Evolutionary conservation across 164 flowering plant genomes (phyloP), one percentile per base, ranked within the genome.

Genomic region (Annona cherimola): DNA sequence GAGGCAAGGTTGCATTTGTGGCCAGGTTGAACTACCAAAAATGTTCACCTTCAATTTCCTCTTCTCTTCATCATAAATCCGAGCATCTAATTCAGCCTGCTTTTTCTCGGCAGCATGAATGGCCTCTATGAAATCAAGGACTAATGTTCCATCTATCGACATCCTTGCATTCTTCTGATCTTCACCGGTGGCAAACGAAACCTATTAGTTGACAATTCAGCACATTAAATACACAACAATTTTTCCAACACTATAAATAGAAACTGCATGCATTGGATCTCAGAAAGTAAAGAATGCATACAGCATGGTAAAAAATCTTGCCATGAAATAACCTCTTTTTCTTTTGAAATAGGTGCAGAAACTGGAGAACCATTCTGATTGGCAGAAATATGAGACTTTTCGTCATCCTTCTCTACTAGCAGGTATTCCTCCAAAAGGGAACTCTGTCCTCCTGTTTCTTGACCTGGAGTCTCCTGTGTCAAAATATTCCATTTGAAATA

Each of bases 61-160:
- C 86, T 83, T 89, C 76, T 96, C 95, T 78, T 93, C 91, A 76
- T 83, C 69, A 77, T 84, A 90, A 66, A 73, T 75, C 20, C 75
- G 87, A 68, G 94, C 91, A 87, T 93, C 99, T 71, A 87, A 74
- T 71, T 90, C 95, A 68, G 94, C 92, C 78, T 93, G 99, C 81
- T 87, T 83, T 71, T 82, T 73, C 73, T 96, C 98, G 82, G 98
- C 99, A 50, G 89, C 88, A 81, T 96, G 99, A 76, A 93, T 88
- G 71, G 92, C 96, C 84, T 93, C 82, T 74, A 96, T 74, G 81
- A 96, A 87, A 82, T 90, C 97, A 75, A 96, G 79, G 76, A 93
- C 83, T 78, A 90, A 61, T 63, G 86, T 88, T 69, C 93, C 99
- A 87, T 92, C 95, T 57, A 83, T 79, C 35, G 90, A 74, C 74